A percentile compares a stretch with the other conserved stretches of the same genome.
phyloP scores from a whole-genome alignment of 73 alveolate genomes.

The Blepharisma japonicum region DNA sequence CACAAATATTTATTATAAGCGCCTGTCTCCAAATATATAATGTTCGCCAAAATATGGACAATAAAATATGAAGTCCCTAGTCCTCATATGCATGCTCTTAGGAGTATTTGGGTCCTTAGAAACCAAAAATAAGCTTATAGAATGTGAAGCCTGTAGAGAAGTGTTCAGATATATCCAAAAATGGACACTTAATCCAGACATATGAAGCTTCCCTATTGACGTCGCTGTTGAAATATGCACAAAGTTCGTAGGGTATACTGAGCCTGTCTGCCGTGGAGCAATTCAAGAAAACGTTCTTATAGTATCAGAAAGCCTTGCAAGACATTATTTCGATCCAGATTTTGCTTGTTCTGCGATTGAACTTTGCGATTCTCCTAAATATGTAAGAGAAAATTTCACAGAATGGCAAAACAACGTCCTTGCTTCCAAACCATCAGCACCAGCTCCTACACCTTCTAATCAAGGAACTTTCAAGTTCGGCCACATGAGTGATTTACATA shows the following conservation, averaged over 20 bases:
- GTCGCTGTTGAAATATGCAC: slow-evolving; percentile 6
- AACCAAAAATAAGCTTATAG: not conserved
- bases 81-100: too few relatives aligned
- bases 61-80: too few relatives aligned
- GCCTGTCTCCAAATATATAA: too few relatives aligned
- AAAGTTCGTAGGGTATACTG: not conserved
- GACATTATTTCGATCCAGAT: slow-evolving; percentile 13
- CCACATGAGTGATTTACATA: slow-evolving; percentile 85
- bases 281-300: not conserved
- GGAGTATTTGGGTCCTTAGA: too few relatives aligned
- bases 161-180: not conserved
- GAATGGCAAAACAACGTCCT: slow-evolving; percentile 26
- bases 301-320: not conserved
- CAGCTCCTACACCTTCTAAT: slow-evolving; percentile 25
- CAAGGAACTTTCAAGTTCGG: slow-evolving; percentile 51
- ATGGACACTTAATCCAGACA: not conserved
- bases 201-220: not conserved
- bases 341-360: not conserved
- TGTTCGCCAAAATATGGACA: too few relatives aligned
- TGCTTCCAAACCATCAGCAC: not conserved
- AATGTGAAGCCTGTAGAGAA: slow-evolving; percentile 15
- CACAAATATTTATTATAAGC: too few relatives aligned
- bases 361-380: slow-evolving; percentile 19
- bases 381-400: slow-evolving; percentile 24
- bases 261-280: slow-evolving; percentile 13